phyloP scores from a whole-genome alignment of 768 basidiomycete species.

The Tulasnella sp. region DNA sequence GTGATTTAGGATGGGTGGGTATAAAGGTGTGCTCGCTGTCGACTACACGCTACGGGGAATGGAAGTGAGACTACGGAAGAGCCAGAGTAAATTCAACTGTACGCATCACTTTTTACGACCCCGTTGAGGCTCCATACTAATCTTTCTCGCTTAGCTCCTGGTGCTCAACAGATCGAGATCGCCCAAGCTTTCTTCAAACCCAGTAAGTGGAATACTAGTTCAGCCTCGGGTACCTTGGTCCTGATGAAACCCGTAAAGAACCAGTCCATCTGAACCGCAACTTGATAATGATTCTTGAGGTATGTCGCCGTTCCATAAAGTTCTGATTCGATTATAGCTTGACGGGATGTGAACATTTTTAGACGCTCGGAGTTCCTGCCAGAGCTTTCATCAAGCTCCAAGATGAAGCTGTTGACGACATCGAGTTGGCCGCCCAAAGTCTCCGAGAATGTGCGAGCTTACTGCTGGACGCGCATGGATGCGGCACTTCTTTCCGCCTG shows the following conservation, averaged over 20 bases:
- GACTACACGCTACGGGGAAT: constrained; percentile 43
- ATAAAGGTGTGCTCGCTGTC: constrained; percentile 43
- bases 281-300: constrained; percentile 55
- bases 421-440: constrained; percentile 34
- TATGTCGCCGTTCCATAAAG: constrained; percentile 17
- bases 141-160: constrained; percentile 25
- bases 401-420: constrained; percentile 40
- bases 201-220: constrained; percentile 27
- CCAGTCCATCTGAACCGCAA: constrained; percentile 29
- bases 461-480: constrained; percentile 47
- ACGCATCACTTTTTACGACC: not conserved
- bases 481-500: constrained; percentile 48
- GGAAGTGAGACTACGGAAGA: constrained; percentile 41
- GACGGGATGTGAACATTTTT: too few species aligned
- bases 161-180: constrained; percentile 44
- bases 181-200: constrained; percentile 55
- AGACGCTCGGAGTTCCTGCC: constrained; percentile 42
- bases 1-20: constrained; percentile 21
- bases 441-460: constrained; percentile 38
- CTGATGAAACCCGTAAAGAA: not conserved
- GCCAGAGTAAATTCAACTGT: constrained; percentile 57
- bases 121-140: not conserved
- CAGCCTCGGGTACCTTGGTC: not conserved
- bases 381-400: constrained; percentile 46
- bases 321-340: constrained; percentile 32